phyloP scores from a whole-genome alignment of 306 rosid species.

The Cucurbita argyrosperma region DNA sequence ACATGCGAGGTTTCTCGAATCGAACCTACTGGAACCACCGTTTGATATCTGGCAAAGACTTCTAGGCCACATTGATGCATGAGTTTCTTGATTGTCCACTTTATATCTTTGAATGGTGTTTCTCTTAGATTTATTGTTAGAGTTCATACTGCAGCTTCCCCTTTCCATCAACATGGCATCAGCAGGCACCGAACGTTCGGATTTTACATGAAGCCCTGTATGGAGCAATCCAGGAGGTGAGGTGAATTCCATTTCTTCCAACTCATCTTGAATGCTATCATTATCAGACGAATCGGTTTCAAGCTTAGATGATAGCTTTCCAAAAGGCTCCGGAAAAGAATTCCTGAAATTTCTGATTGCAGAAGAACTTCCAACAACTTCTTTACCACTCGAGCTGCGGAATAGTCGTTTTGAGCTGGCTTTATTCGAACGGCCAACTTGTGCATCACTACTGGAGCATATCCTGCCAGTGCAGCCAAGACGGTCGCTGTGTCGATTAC shows the following conservation, averaged over 20 bases:
- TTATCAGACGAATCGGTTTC: conserved; percentile 3
- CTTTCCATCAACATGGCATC: not conserved
- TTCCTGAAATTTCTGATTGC: not conserved
- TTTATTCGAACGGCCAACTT: conserved; percentile 37
- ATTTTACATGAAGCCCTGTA: not conserved
- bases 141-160: conserved; percentile 2
- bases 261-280: conserved; percentile 3
- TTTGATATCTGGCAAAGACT: not conserved
- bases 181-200: not conserved
- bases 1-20: not conserved
- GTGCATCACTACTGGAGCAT: conserved; percentile 42
- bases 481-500: conserved; percentile 59
- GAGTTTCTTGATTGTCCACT: not conserved
- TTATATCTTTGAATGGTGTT: not conserved
- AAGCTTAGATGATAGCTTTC: not conserved
- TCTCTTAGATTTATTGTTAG: not conserved
- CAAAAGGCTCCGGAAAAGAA: not conserved
- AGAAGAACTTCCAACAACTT: not conserved
- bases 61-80: not conserved
- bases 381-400: conserved; percentile 3
- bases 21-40: not conserved
- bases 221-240: conserved; percentile 2
- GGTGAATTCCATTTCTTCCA: not conserved
- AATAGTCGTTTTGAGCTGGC: conserved; percentile 41
- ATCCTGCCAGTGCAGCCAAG: conserved; percentile 61